Conservation (phyloP, 1,139 yeast species). For the Taphrina populina region DNA sequence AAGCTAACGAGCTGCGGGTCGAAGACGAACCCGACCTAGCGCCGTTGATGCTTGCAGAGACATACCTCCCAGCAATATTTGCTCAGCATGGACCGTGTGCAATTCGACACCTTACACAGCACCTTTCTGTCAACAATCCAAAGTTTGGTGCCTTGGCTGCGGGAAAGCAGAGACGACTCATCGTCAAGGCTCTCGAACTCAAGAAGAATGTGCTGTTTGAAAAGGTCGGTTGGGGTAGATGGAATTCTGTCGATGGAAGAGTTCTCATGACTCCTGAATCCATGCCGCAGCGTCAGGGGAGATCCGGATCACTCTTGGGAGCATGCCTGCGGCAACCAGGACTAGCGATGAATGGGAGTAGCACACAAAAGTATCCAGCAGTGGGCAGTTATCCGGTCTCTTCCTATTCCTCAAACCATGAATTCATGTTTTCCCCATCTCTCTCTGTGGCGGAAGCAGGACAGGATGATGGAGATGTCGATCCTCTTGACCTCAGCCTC, state of each 20-base stretch:
- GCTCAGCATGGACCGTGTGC: conserved; percentile 78
- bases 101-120: conserved; percentile 82
- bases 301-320: not conserved
- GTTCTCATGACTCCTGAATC: conserved; percentile 22
- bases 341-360: not conserved
- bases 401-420: conserved; percentile 23
- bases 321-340: conserved; percentile 15
- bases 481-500: conserved; percentile 33
- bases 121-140: conserved; percentile 69
- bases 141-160: conserved; percentile 77
- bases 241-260: conserved; percentile 60
- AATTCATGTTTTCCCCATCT: conserved; percentile 27
- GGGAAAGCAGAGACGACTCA: conserved; percentile 84
- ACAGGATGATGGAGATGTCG: conserved; percentile 37
- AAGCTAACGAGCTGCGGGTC: conserved; percentile 1
- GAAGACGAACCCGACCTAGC: conserved; percentile 19
- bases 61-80: conserved; percentile 20
- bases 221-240: conserved; percentile 97
- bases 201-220: conserved; percentile 67
- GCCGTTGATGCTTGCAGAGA: conserved; percentile 20
- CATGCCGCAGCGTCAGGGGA: conserved; percentile 12
- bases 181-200: conserved; percentile 80
- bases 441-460: conserved; percentile 26
- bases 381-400: conserved; percentile 10
- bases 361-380: not conserved